These are phyloP conservation scores for Zygosaccharomyces siamensis DNA, from an alignment of 805 yeast genomes.

Conservation along the genomic window DNA sequence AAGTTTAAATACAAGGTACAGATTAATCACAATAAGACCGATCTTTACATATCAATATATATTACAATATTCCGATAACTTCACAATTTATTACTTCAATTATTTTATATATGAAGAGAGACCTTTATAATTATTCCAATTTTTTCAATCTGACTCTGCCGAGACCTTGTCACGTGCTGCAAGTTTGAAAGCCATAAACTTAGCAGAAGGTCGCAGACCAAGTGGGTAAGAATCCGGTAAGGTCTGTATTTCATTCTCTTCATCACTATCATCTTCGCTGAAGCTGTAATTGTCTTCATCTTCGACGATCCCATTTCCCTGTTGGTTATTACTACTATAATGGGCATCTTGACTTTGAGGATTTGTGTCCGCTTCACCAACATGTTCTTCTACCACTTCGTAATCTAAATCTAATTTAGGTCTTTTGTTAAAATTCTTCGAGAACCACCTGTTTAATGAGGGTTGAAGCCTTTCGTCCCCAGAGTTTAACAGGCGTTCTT, in stretches of 20 bases:
- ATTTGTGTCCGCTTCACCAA: slow-evolving; percentile 3
- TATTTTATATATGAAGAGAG: slow-evolving; percentile 2
- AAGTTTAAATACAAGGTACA: background rate
- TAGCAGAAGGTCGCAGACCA: slow-evolving; percentile 58
- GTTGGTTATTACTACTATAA: slow-evolving; percentile 1
- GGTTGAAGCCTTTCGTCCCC: slow-evolving; percentile 18
- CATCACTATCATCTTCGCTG: slow-evolving; percentile 20
- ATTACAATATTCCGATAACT: background rate
- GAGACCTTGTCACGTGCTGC: slow-evolving; percentile 13
- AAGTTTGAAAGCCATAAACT: slow-evolving; percentile 60
- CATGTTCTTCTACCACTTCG: slow-evolving; percentile 25
- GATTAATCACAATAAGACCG: background rate
- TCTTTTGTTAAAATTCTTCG: slow-evolving; percentile 16
- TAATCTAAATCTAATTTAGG: slow-evolving; percentile 27
- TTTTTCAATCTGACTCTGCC: slow-evolving; percentile 16
- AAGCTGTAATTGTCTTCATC: slow-evolving; percentile 20
- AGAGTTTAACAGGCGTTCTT: slow-evolving; percentile 37
- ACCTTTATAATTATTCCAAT: background rate
- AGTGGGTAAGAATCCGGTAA: slow-evolving; percentile 24
- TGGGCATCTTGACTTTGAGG: slow-evolving; percentile 1
- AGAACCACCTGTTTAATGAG: slow-evolving; percentile 27
- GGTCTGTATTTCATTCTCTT: slow-evolving; percentile 17
- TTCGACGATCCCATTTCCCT: slow-evolving; percentile 13
- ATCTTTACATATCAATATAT: background rate
- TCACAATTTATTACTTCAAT: slow-evolving; percentile 1